phyloP scores from a whole-genome alignment of 2,329 filamentous ascomycete species.

The Elsinoe arachidis region DNA sequence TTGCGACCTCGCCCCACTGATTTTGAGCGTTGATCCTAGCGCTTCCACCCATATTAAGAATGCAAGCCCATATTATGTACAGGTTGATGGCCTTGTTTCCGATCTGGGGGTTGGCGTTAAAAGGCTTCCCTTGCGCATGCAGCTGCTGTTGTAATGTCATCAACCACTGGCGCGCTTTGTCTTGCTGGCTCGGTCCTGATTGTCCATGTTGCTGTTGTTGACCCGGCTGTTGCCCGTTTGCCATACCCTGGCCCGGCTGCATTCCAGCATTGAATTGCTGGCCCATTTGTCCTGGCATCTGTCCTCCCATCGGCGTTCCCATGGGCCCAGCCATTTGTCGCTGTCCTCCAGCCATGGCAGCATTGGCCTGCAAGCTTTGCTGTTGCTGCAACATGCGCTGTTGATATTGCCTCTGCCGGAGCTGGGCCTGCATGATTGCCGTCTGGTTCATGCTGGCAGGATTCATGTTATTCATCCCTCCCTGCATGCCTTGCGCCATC shows the following conservation, averaged over 20 bases:
- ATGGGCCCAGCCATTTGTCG: conserved; percentile 14
- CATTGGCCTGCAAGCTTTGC: conserved; percentile 47
- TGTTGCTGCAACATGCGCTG: conserved; percentile 75
- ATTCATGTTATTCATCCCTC: conserved; percentile 24
- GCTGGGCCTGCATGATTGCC: conserved; percentile 43
- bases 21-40: conserved; percentile 61
- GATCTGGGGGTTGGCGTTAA: conserved; percentile 67
- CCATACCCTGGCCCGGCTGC: conserved; percentile 17
- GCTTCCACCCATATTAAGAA: conserved; percentile 70
- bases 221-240: conserved; percentile 21
- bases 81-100: conserved; percentile 67
- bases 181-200: neutral
- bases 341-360: conserved; percentile 23
- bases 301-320: conserved; percentile 18
- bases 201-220: conserved; percentile 18
- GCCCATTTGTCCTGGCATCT: conserved; percentile 10
- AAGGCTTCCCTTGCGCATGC: conserved; percentile 59
- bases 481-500: conserved; percentile 19
- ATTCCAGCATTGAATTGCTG: conserved; percentile 12
- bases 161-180: conserved; percentile 37
- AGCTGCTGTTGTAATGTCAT: conserved; percentile 72
- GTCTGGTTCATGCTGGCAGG: conserved; percentile 34
- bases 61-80: conserved; percentile 66
- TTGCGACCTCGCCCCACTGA: conserved; percentile 64
- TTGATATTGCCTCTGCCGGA: conserved; percentile 70